Evolutionary conservation across 805 yeast genomes (phyloP), one percentile per base, ranked within the genome.

Genomic region (Kazachstania kunashirensis): DNA sequence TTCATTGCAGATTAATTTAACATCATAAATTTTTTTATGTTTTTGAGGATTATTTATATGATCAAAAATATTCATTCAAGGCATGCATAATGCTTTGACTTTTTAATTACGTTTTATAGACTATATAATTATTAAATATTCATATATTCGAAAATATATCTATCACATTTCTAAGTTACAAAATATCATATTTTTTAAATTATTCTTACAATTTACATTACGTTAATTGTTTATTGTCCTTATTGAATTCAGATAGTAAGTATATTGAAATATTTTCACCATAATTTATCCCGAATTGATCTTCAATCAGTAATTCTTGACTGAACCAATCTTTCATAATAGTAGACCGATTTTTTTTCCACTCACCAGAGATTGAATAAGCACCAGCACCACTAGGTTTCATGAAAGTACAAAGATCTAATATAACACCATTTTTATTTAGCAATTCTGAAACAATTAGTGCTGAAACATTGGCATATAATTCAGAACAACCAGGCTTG

Each of bases 361-460:
- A 86, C 57, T 46, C 94, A 60, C 21, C 18, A 7, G 11, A 12
- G 9, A n/a, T 16, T 14, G 14, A 5, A 4, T 5, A n/a, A n/a
- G 78, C 73, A 11, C 24, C 21, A 5, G 13, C 13, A 3, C 37
- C 68, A 70, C 4, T 24, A 4, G 31, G 24, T 34, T 72, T 73
- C 30, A 83, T 74, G 60, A 89, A 92, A 0, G 85, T 80, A 25
- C 92, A 81, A 29, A 89, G 71, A 56, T 94, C 96, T 15, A 86
- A 65, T 8, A 84, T 71, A 39, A 92, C 63, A 45, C 85, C 92
- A 55, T 88, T 96, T 42, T 73, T 79, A 43, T 82, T 76, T 48
- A 94, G 62, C 1, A 89, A 75, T 13, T 77, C 77, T 45, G 84
- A 80, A 29, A 84, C 86, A 31, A 92, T 71, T 16, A 88, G 71